Evolutionary conservation across 129 eudicot species (phyloP).

Genomic region (Escallonia rubra): DNA sequence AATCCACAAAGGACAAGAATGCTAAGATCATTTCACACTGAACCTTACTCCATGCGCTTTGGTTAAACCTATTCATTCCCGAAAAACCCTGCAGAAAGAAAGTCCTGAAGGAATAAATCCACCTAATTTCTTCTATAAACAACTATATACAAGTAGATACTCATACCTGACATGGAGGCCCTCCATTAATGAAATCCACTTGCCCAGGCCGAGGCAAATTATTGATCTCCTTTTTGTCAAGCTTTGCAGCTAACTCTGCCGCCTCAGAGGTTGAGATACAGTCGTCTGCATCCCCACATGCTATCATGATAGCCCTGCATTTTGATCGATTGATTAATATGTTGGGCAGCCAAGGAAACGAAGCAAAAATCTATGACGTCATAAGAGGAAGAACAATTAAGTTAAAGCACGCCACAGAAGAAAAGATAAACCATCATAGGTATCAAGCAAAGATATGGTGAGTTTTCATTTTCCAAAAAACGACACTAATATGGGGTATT

Average conservation of each 20-base stretch:
- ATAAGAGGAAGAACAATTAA: too few relatives aligned
- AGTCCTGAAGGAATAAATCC: background rate
- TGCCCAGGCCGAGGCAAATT: slow-evolving; percentile 35
- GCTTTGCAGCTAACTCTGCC: slow-evolving; percentile 14
- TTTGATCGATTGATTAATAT: background rate
- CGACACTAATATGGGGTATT: background rate
- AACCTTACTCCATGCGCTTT: slow-evolving; percentile 69
- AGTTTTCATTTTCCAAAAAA: background rate
- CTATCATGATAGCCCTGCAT: slow-evolving; percentile 56
- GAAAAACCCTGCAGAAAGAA: slow-evolving; percentile 58
- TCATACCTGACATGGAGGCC: slow-evolving; percentile 39
- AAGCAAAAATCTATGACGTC: background rate
- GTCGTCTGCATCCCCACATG: slow-evolving; percentile 42
- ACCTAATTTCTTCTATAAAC: background rate
- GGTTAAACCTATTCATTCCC: slow-evolving; percentile 65
- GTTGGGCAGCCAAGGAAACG: background rate
- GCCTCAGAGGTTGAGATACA: slow-evolving; percentile 22
- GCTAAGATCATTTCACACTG: slow-evolving; percentile 67
- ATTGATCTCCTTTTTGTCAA: slow-evolving; percentile 5
- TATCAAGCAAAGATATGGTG: background rate
- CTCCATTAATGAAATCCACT: slow-evolving; percentile 38
- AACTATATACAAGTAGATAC: too few relatives aligned
- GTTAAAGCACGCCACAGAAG: too few relatives aligned
- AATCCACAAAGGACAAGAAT: slow-evolving; percentile 57
- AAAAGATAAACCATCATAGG: background rate